Base-by-base conservation (phyloP, 2,329 filamentous ascomycete species). In the Ophiosphaerella narmari region DNA sequence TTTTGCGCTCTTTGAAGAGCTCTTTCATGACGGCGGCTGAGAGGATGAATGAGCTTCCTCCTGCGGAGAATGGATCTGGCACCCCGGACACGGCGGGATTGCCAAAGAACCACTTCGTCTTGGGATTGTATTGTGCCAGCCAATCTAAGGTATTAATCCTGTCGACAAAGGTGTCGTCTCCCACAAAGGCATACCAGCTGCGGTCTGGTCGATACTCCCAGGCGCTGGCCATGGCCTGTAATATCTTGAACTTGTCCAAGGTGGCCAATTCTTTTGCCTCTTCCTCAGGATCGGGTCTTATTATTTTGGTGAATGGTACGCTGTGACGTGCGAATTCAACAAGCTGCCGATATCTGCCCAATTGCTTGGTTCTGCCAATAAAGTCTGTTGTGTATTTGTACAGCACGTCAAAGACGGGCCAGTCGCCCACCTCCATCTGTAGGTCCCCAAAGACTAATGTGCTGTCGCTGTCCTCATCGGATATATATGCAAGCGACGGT, bases 121-220 rank as follows among this genome's bases (percentile, higher is more conserved):
- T 66, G 2, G 77, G 56, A 61, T 85, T 77, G 54, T 81, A 77
- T 18, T 76, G 71, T 14, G 72, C 70, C 18, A 86, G 73, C 80
- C 81, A 85, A 21, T 75, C 68, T 13, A 83, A 60, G 35, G 85
- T 57, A 29, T 81, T 82, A 31, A 75, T 70, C 74, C 82, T 82
- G 8, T 82, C 72, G 35, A 84, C 65, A 55, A 82, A 85, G 0
- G 82, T 84, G 60, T 86, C 83, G 0, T 80, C 78, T 57, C 85
- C 82, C 39, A 83, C 77, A 63, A 86, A 86, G 47, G 83, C 71
- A 52, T 78, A 86, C 82, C 82, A 86, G 46, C 79, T 80, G 38
- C 78, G 77, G 23, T 81, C 68, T 2, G 78, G 77, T 33, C 69
- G 60, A 43, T 72, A 60, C 9, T 70, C 60, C 50, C 71, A 68